A percentile compares a stretch with the other conserved stretches of the same genome.
Evolutionary conservation across 192 early-diverging fungal species (phyloP).

Genomic region (Coemansia umbellata): DNA sequence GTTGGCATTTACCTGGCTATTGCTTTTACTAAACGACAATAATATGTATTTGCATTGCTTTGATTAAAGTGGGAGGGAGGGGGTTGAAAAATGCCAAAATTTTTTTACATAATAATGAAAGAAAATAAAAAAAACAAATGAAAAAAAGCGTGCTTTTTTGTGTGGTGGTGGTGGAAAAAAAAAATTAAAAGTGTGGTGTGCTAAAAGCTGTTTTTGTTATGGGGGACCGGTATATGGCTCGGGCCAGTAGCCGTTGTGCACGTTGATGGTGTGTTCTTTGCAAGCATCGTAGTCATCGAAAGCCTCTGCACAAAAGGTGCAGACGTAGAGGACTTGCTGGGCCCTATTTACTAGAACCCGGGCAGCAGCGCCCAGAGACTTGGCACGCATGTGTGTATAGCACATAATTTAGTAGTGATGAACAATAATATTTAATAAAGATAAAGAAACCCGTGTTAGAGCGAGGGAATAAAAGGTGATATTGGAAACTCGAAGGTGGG

Average conservation of each 20-base stretch:
- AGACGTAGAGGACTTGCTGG: conserved; percentile 3
- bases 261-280: conserved; percentile 41
- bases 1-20: conserved; percentile 56
- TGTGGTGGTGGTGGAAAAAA: neutral
- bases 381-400: no score
- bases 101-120: no score
- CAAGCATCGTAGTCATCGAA: conserved; percentile 22
- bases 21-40: conserved; percentile 12
- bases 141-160: no score
- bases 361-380: no score
- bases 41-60: neutral
- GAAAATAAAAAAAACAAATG: no score
- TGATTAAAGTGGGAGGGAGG: neutral
- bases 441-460: no score
- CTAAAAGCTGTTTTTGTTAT: no score
- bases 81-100: neutral
- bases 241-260: conserved; percentile 9
- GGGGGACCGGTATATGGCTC: conserved; percentile 43
- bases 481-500: no score
- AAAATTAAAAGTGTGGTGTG: no score
- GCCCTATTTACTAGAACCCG: conserved; percentile 2
- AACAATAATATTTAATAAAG: no score
- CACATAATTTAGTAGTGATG: no score
- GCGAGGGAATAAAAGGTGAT: no score
- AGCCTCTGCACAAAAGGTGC: neutral